A percentile compares a stretch with the other conserved stretches of the same genome.
These are phyloP conservation scores for Teunomyces funiuensis DNA, from an alignment of 805 yeast species.

Conservation along the genomic window DNA sequence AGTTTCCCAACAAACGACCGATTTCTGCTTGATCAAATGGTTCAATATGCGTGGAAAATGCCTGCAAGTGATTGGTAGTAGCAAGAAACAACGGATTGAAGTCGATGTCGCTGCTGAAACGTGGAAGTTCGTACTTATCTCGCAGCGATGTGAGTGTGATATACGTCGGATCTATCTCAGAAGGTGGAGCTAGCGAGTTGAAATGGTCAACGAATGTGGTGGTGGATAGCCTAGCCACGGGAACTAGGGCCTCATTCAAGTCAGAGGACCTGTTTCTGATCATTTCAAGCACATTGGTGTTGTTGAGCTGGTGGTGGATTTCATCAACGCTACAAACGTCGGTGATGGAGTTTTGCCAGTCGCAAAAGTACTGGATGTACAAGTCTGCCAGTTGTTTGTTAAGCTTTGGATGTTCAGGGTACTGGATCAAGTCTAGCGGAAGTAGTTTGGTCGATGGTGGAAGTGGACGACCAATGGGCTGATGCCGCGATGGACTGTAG, in stretches of 20 bases:
- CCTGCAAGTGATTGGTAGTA: slow-evolving; percentile 1
- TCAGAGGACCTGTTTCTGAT: not conserved
- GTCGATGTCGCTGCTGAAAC: not conserved
- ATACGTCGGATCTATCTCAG: not conserved
- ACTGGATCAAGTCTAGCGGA: slow-evolving; percentile 4
- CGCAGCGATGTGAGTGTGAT: not conserved
- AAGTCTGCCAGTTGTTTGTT: not conserved
- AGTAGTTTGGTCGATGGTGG: not conserved
- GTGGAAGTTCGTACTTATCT: slow-evolving; percentile 8
- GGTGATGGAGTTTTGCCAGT: slow-evolving; percentile 1
- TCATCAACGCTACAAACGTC: not conserved
- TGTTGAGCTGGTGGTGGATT: not conserved
- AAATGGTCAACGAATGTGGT: not conserved
- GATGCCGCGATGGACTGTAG: slow-evolving; percentile 2
- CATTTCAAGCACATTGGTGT: not conserved
- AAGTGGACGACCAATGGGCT: not conserved
- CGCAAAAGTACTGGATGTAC: slow-evolving; percentile 2
- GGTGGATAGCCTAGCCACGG: not conserved
- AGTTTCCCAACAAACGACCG: slow-evolving; percentile 1
- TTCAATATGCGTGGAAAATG: not conserved
- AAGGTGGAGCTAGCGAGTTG: not conserved
- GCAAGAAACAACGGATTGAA: slow-evolving; percentile 10
- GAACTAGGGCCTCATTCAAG: not conserved
- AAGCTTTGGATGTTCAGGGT: not conserved
- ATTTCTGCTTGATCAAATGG: not conserved